phyloP scores from a whole-genome alignment of 208 protist genomes.

The Leishmania aethiopica region DNA sequence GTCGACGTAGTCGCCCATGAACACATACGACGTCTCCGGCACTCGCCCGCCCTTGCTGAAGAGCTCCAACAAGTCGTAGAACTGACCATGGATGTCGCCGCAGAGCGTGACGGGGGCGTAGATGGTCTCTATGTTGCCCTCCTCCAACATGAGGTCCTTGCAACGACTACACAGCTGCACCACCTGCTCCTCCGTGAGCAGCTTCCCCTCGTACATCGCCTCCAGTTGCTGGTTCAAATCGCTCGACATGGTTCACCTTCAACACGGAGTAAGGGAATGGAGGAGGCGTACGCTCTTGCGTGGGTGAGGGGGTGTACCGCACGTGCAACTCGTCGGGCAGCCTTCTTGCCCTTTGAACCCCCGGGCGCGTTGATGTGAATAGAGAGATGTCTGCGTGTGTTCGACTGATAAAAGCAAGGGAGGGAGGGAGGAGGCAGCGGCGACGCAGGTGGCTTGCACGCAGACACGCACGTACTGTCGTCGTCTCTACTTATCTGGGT shows the following conservation, averaged over 20 bases:
- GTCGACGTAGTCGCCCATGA: constrained; percentile 96
- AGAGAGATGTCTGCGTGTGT: background rate
- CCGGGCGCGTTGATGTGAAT: background rate
- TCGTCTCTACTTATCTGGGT: background rate
- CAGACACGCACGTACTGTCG: background rate
- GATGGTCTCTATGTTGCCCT: constrained; percentile 96
- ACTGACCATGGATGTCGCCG: constrained; percentile 99
- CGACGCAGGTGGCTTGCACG: background rate
- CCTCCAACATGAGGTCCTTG: constrained; percentile 90
- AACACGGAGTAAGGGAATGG: background rate
- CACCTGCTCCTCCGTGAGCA: constrained; percentile 91
- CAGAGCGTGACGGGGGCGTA: constrained; percentile 98
- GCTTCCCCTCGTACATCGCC: constrained; percentile 90
- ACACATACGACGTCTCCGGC: constrained; percentile 86
- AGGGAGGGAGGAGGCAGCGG: background rate
- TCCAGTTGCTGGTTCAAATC: constrained; percentile 75
- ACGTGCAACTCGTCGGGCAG: background rate
- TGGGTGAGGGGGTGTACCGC: background rate
- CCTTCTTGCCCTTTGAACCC: background rate
- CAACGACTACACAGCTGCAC: constrained; percentile 87
- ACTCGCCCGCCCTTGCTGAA: constrained; percentile 95
- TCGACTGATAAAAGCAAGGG: background rate
- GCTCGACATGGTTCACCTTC: constrained; percentile 26
- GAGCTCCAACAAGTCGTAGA: constrained; percentile 97
- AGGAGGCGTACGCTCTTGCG: background rate